These are phyloP conservation scores for Pistacia vera DNA, from an alignment of 345 rosid genomes.

Conservation along the genomic window DNA sequence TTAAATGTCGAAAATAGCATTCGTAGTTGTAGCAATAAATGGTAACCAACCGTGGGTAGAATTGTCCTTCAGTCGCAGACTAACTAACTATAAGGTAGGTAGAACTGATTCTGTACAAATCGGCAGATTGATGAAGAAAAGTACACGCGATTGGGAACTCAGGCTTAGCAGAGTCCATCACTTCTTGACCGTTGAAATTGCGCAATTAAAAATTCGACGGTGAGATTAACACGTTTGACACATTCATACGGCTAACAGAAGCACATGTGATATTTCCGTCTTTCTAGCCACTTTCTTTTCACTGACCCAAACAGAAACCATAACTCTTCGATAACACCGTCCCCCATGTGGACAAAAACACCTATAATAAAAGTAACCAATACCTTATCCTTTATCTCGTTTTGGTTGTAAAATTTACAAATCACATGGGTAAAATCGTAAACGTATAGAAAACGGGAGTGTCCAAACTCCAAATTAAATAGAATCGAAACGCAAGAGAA, in stretches of 20 bases:
- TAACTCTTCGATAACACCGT: slow-evolving; percentile 30
- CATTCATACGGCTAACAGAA: not conserved
- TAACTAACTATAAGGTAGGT: slow-evolving; percentile 43
- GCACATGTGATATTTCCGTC: slow-evolving; percentile 42
- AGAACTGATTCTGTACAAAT: slow-evolving; percentile 27
- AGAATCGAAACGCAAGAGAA: slow-evolving; percentile 39
- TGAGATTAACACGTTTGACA: slow-evolving; percentile 19
- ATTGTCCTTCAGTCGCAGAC: slow-evolving; percentile 12
- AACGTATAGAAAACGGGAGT: slow-evolving; percentile 18
- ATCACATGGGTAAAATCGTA: slow-evolving; percentile 17
- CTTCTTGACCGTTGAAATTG: slow-evolving; percentile 5
- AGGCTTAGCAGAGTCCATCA: not conserved
- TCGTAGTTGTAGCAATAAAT: rapidly evolving
- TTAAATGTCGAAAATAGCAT: slow-evolving; percentile 24
- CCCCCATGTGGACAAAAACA: slow-evolving; percentile 16
- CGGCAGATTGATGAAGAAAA: slow-evolving; percentile 24
- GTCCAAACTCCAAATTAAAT: slow-evolving; percentile 2
- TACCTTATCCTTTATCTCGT: too few relatives aligned
- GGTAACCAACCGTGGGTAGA: slow-evolving; percentile 2
- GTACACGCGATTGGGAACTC: slow-evolving; percentile 26
- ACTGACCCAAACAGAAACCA: slow-evolving; percentile 37
- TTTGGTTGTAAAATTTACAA: not conserved
- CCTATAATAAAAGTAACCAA: slow-evolving; percentile 12
- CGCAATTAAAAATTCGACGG: slow-evolving; percentile 30
- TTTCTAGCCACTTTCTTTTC: slow-evolving; percentile 25